These are phyloP conservation scores for Coprinopsis marcescibilis DNA, from an alignment of 768 basidiomycete genomes.

Conservation along the genomic window DNA sequence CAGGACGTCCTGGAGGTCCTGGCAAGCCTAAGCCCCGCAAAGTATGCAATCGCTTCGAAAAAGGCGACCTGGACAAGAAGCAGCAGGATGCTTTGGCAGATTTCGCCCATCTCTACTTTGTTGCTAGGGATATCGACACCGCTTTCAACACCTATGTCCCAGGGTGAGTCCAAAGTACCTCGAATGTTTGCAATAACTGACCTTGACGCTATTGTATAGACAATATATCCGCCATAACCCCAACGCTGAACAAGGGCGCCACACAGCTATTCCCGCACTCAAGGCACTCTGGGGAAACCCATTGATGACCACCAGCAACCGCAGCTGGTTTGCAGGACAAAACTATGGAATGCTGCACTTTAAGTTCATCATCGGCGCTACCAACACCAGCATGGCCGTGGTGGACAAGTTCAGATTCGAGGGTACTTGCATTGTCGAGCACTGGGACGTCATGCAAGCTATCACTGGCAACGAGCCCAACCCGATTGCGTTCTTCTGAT, in stretches of 20 bases:
- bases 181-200: too few relatives aligned
- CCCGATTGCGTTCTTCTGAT: constrained; percentile 9
- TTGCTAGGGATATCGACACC: too few relatives aligned
- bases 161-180: too few relatives aligned
- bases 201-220: too few relatives aligned
- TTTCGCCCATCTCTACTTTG: too few relatives aligned
- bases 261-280: constrained; percentile 4
- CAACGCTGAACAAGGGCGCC: constrained; percentile 4
- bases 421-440: constrained; percentile 10
- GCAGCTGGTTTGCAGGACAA: constrained; percentile 3
- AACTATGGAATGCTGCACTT: constrained; percentile 8
- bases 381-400: not conserved
- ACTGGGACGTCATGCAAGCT: constrained; percentile 7
- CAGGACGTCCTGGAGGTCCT: too few relatives aligned
- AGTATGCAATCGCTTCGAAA: too few relatives aligned
- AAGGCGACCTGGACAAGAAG: too few relatives aligned
- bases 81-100: too few relatives aligned
- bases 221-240: constrained; percentile 6
- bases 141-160: too few relatives aligned
- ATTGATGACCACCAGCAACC: not conserved
- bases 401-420: constrained; percentile 7
- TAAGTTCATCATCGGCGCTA: not conserved
- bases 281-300: not conserved
- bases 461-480: constrained; percentile 2
- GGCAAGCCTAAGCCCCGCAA: too few relatives aligned